Percentiles rank a stretch among this genome's conserved stretches.
Evolutionary conservation across 805 yeast species (phyloP).

Genomic region (Candida piceae): DNA sequence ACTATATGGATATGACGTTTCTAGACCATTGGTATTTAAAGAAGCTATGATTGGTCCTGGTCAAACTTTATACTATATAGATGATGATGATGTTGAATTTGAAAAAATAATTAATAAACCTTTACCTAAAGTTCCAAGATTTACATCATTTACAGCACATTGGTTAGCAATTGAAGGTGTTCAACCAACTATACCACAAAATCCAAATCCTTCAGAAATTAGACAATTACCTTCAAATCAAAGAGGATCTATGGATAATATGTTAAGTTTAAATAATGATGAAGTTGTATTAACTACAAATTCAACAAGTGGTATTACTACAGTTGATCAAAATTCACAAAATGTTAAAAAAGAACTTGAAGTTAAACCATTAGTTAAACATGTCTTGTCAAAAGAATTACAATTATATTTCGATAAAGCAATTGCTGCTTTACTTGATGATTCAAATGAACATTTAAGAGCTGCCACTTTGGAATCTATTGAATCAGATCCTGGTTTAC

Average conservation of each 20-base stretch:
- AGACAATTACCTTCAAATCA: conserved; percentile 69
- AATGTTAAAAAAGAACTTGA: conserved; percentile 42
- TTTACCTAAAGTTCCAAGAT: conserved; percentile 90
- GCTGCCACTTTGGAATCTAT: conserved; percentile 82
- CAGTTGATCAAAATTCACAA: conserved; percentile 22
- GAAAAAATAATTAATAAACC: conserved; percentile 92
- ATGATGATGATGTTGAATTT: conserved; percentile 88
- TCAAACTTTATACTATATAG: conserved; percentile 86
- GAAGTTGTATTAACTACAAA: conserved; percentile 29
- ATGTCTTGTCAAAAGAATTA: conserved; percentile 88
- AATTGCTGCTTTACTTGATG: conserved; percentile 66
- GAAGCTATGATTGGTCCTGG: conserved; percentile 91
- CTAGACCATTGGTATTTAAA: conserved; percentile 68
- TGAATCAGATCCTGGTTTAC: conserved; percentile 90
- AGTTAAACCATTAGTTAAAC: conserved; percentile 89
- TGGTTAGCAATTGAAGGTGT: conserved; percentile 99
- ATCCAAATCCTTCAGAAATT: conserved; percentile 80
- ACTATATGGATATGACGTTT: conserved; percentile 75
- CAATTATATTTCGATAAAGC: conserved; percentile 91
- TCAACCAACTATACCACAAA: conserved; percentile 96
- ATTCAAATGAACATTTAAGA: conserved; percentile 51
- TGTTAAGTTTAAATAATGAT: conserved; percentile 49
- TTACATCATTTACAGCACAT: conserved; percentile 88
- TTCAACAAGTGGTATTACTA: conserved; percentile 24
- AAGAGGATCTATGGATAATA: conserved; percentile 75